A percentile compares a stretch with the other conserved stretches of the same genome.
Evolutionary conservation across 2,329 filamentous ascomycete species (phyloP).

Genomic region (Stachybotrys chartarum): DNA sequence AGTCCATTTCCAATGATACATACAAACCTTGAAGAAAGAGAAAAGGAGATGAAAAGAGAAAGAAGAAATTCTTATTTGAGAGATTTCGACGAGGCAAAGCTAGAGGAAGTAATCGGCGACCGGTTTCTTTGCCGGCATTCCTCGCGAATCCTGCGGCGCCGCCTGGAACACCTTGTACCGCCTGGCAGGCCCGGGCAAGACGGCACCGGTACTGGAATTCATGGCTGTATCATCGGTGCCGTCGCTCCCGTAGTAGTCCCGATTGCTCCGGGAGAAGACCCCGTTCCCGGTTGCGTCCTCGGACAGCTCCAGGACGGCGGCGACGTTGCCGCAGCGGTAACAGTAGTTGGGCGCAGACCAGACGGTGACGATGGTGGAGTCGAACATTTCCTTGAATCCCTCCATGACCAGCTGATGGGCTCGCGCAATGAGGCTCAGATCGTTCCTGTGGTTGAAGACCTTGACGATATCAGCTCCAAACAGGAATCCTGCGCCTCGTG

Average conservation of each 20-base stretch:
- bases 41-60: too few species aligned
- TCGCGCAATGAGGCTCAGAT: constrained; percentile 83
- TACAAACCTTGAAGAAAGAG: neutral
- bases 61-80: too few species aligned
- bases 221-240: constrained; percentile 40
- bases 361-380: constrained; percentile 92
- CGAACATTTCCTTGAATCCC: constrained; percentile 99
- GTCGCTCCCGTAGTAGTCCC: constrained; percentile 56
- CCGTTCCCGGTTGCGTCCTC: constrained; percentile 76
- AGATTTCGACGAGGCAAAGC: constrained; percentile 15
- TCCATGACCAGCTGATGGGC: constrained; percentile 99
- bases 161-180: constrained; percentile 95
- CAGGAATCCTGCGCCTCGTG: constrained; percentile 88
- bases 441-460: constrained; percentile 90
- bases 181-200: constrained; percentile 66
- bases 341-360: constrained; percentile 98
- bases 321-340: constrained; percentile 92
- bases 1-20: neutral
- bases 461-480: constrained; percentile 96
- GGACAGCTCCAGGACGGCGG: constrained; percentile 84
- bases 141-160: constrained; percentile 87
- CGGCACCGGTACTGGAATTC: constrained; percentile 36
- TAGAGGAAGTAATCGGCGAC: constrained; percentile 93
- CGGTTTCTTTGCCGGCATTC: constrained; percentile 98
- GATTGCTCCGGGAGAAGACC: constrained; percentile 62